phyloP scores from a whole-genome alignment of 2,329 filamentous ascomycete species.

The Colletotrichum sp. region DNA sequence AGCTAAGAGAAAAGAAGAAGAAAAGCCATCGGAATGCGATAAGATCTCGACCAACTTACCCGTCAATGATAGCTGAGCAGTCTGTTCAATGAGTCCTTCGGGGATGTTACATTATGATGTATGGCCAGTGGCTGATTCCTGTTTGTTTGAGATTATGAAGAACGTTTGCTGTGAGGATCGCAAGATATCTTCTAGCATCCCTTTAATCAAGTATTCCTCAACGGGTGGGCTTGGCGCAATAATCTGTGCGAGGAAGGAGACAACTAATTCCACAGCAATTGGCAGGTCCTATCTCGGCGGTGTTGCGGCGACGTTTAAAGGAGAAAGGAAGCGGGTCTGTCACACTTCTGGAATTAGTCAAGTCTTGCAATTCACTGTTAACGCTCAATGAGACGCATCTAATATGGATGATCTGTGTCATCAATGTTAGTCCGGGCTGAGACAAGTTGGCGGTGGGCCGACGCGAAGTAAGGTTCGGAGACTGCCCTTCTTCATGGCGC shows the following conservation, averaged over 20 bases:
- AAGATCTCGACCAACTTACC: not conserved
- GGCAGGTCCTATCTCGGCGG: not conserved
- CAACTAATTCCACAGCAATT: no score
- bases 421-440: not conserved
- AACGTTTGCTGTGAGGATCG: fast-evolving
- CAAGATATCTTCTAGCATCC: not conserved
- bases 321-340: not conserved
- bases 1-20: not conserved
- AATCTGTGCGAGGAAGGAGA: no score
- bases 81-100: not conserved
- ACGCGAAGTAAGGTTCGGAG: not conserved
- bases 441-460: not conserved
- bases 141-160: not conserved
- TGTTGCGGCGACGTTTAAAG: not conserved
- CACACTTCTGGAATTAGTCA: not conserved
- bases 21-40: no score
- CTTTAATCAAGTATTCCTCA: not conserved
- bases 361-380: not conserved
- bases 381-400: not conserved
- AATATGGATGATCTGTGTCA: not conserved
- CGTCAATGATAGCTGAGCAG: fast-evolving
- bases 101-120: not conserved
- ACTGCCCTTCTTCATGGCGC: not conserved
- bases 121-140: not conserved
- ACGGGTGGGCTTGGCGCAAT: not conserved